Evolutionary conservation across 1,284 basidiomycete species (phyloP), one percentile per base, ranked within the genome.

Genomic region (Pseudozyma sp.): DNA sequence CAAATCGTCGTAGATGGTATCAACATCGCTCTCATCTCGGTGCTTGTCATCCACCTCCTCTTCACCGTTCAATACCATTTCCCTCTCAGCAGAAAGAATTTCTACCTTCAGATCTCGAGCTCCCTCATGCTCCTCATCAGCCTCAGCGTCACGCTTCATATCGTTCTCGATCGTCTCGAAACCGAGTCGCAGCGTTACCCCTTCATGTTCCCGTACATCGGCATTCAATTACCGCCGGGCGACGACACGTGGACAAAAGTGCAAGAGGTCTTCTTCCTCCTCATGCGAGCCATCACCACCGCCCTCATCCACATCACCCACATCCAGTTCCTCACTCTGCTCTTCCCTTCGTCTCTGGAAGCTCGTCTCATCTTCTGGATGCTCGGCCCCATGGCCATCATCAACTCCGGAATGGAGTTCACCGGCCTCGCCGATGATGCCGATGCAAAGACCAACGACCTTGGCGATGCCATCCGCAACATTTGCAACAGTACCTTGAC

Each of bases 31-130:
- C 90, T 99, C 62, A 89, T 93, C 47, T 87, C 89, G 49, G 91
- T 97, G n/a, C 90, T 99, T 33, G 87, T 96, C 79, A 90, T 96
- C 67, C 94, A 98, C 78, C 90, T 99, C 67, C 85, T 94, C 65
- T 98, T 99, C 86, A 98, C 97, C 17, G 92, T 92, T 0, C 93
- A 95, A 83, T 98, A 97, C 80, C 96, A 99, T 85, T 94, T 92
- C 88, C 94, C 94, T 0, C 90, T 99, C 43, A 94, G 94, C 1
- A 91, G 91, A 11, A 88, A 92, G 80, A 99, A 99, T 87, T 99
- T 92, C 84, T 87, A 90, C 62, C 89, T 98, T 33, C 96, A 98
- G 84, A 85, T 97, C 13, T 89, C 90, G 2, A 92, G 92, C 30
- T 92, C 94, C 29, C 86, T 89, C 49, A 90, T 92, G 14, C 90